Percentiles rank a stretch among this genome's conserved stretches.
Evolutionary conservation across 257 asterid genomes (phyloP).

Genomic region (Penstemon barbatus): DNA sequence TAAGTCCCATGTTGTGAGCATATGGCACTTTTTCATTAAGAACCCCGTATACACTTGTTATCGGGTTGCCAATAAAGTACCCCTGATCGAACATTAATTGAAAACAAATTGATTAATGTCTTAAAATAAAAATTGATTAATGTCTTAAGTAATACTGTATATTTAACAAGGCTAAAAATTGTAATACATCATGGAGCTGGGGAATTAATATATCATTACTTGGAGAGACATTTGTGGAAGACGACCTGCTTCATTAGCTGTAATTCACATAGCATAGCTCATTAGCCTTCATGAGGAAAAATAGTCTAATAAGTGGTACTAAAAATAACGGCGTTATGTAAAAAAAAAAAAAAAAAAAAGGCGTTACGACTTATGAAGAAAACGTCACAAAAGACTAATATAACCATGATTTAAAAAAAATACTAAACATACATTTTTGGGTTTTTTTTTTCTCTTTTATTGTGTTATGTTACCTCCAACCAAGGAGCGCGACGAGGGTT

Average conservation of each 20-base stretch:
- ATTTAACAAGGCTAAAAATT: not conserved
- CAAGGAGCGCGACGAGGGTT: no score
- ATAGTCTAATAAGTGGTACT: no score
- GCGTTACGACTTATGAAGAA: no score
- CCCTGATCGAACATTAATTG: constrained; percentile 32
- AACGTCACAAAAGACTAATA: no score
- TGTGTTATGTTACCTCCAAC: no score
- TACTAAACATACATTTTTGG: no score
- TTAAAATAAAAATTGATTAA: no score
- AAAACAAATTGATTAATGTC: not conserved
- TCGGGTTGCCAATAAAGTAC: constrained; percentile 39
- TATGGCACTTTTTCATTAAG: constrained; percentile 30
- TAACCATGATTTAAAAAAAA: no score
- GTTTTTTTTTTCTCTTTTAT: no score
- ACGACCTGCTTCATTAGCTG: constrained; percentile 43
- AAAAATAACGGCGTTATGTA: no score
- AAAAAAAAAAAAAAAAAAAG: no score
- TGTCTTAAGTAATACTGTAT: no score
- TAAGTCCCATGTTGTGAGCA: constrained; percentile 39
- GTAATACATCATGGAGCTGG: not conserved
- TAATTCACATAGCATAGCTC: not conserved
- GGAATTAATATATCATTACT: constrained; percentile 21
- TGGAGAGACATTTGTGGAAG: constrained; percentile 33
- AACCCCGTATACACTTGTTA: constrained; percentile 23
- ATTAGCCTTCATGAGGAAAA: not conserved